Evolutionary conservation across 2,329 filamentous ascomycete genomes (phyloP), one percentile per base, ranked within the genome.

Genomic region (Chaetomium strumarium): DNA sequence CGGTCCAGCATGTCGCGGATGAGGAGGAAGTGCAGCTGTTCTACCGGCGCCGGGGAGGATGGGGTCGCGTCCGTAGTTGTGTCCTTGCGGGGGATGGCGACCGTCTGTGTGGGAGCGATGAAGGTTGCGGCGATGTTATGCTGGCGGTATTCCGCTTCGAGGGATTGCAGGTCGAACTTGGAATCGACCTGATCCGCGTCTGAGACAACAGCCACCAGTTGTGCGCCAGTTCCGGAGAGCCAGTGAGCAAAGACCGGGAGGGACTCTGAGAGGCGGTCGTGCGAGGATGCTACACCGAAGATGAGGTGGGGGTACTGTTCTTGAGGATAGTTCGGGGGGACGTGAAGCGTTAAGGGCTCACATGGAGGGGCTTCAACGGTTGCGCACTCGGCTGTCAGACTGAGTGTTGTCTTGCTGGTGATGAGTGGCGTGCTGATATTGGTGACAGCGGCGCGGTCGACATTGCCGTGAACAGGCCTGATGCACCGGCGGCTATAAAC

Each of bases 1-100:
- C 73, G 67, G 20, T 70, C 62, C 20, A 78, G 65, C 55, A 83
- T 71, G 36, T 77, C 70, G 29, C 73, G 68, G 9, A 83, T 64
- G 12, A 83, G 70, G 12, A 77, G 72, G 62, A 83, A 83, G 61
- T 83, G 80, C 37, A 79, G 77, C 55, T 80, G 72, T 41, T 79
- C 76, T 29, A 77, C 71, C 3, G 68, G 5, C 55, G 58, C 20
- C 58, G 61, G 48, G 69, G 63, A 54, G 65, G 64, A 2, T 70
- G 17, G 38, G 9, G 44, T 70, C 12, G 40, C 29, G 34, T 24
- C 51, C 11, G 31, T 20, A 20, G 29, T 42, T 13, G 41, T 39
- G 34, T 45, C 46, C 4, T 52, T 36, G 31, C 53, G 49, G 20
- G 46, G 56, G 11, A 52, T 29, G 14, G 46, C 60, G 20, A 54